A percentile compares a stretch with the other conserved stretches of the same genome.
phyloP scores from a whole-genome alignment of 192 early-diverging fungal genomes.

The Backusella tuberculispora region DNA sequence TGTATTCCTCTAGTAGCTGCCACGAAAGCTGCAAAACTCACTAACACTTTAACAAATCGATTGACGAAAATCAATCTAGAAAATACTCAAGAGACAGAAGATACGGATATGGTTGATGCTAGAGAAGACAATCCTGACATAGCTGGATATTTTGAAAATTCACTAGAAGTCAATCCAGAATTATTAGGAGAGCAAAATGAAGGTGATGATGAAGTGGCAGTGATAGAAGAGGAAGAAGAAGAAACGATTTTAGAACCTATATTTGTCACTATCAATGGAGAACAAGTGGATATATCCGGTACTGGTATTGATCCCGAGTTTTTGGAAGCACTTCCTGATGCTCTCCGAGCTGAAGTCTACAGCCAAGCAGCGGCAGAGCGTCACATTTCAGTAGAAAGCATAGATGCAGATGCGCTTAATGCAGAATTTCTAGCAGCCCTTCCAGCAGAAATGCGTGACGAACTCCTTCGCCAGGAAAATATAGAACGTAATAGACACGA shows the following conservation, averaged over 20 bases:
- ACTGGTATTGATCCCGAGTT: slow-evolving; percentile 94
- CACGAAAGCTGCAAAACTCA: slow-evolving; percentile 39
- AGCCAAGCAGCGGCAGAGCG: slow-evolving; percentile 68
- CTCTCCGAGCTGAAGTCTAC: slow-evolving; percentile 90
- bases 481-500: slow-evolving; percentile 67
- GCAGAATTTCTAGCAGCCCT: slow-evolving; percentile 90
- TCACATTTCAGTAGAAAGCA: slow-evolving; percentile 33
- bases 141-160: slow-evolving; percentile 24
- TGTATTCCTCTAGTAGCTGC: slow-evolving; percentile 60
- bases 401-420: slow-evolving; percentile 57
- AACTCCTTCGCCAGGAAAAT: slow-evolving; percentile 78
- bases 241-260: slow-evolving; percentile 40
- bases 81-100: slow-evolving; percentile 57
- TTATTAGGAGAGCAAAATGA: background rate
- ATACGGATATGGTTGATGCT: slow-evolving; percentile 47
- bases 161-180: background rate
- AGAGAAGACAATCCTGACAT: slow-evolving; percentile 43
- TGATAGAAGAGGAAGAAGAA: slow-evolving; percentile 4
- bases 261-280: slow-evolving; percentile 77
- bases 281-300: slow-evolving; percentile 86
- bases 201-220: slow-evolving; percentile 3
- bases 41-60: slow-evolving; percentile 63
- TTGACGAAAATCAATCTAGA: slow-evolving; percentile 70
- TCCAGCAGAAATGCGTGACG: slow-evolving; percentile 89
- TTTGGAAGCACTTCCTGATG: slow-evolving; percentile 91